Percentiles rank a stretch among this genome's conserved stretches.
Conservation (phyloP, 1,284 basidiomycete genomes). For the Sporisorium sorghi region DNA sequence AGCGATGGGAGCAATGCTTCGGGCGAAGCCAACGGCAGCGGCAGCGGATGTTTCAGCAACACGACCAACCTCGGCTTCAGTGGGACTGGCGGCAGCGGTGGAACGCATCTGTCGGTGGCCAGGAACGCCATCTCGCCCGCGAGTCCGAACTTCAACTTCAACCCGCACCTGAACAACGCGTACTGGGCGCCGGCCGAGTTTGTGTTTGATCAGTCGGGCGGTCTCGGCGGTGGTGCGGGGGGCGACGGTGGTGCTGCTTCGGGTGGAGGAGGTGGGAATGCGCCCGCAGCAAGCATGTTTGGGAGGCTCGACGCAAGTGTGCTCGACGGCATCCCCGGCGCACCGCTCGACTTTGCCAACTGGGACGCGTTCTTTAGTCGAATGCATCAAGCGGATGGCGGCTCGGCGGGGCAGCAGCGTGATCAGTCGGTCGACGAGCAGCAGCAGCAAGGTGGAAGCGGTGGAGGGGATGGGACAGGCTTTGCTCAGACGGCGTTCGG, state of each 20-base stretch:
- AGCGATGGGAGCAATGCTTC: not conserved
- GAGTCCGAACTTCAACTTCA: constrained; percentile 53
- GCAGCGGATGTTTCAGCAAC: constrained; percentile 8
- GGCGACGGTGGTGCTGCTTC: too few relatives aligned
- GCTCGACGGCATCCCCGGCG: constrained; percentile 53
- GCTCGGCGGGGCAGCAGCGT: not conserved
- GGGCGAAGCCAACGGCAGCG: constrained; percentile 1
- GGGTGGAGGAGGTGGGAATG: not conserved
- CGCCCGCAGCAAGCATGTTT: constrained; percentile 13
- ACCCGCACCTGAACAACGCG: constrained; percentile 58
- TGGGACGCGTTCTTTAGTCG: constrained; percentile 52
- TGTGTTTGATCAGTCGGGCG: constrained; percentile 14
- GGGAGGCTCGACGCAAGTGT: constrained; percentile 34
- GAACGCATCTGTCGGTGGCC: constrained; percentile 30
- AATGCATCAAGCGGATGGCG: constrained; percentile 12
- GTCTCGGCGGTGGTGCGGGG: not conserved
- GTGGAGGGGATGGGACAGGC: constrained; percentile 11
- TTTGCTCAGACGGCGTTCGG: constrained; percentile 38
- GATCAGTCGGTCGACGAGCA: constrained; percentile 3
- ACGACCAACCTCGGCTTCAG: constrained; percentile 15
- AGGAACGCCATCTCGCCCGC: constrained; percentile 36
- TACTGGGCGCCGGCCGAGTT: constrained; percentile 46
- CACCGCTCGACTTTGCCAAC: constrained; percentile 53
- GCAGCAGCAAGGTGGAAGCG: not conserved
- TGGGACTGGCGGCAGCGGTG: not conserved